These are phyloP conservation scores for Podospora bellae-mahoneyi DNA, from an alignment of 495 filamentous ascomycete species.

Conservation along the genomic window DNA sequence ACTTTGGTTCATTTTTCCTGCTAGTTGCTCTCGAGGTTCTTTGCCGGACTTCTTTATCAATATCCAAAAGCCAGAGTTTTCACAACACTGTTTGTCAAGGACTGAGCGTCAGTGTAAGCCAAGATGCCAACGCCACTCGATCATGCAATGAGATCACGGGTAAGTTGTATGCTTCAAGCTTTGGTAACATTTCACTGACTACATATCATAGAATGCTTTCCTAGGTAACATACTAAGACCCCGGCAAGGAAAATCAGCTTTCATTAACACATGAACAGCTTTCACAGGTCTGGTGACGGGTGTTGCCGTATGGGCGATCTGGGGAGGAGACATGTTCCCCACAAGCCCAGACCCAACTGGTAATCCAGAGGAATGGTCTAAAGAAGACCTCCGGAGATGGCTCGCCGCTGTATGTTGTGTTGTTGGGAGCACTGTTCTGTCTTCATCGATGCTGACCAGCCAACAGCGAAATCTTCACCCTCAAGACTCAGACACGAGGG, in stretches of 20 bases:
- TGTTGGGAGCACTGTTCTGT: not conserved
- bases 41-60: not conserved
- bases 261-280: slow-evolving; percentile 36
- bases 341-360: slow-evolving; percentile 69
- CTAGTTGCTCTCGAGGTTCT: not conserved
- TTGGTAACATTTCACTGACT: slow-evolving; percentile 18
- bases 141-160: slow-evolving; percentile 73
- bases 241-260: not conserved
- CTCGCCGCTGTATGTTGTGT: slow-evolving; percentile 61
- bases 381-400: slow-evolving; percentile 70
- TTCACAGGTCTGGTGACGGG: slow-evolving; percentile 83
- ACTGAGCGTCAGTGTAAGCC: slow-evolving; percentile 2
- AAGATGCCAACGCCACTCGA: slow-evolving; percentile 74
- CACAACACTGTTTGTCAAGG: not conserved
- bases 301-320: slow-evolving; percentile 77
- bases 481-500: slow-evolving; percentile 59
- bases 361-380: slow-evolving; percentile 71
- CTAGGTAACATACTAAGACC: slow-evolving; percentile 47
- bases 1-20: not conserved
- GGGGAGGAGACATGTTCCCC: slow-evolving; percentile 78
- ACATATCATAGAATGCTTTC: slow-evolving; percentile 40
- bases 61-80: not conserved
- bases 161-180: slow-evolving; percentile 36
- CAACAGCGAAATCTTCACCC: slow-evolving; percentile 71
- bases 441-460: slow-evolving; percentile 10